Conservation (phyloP, 2,329 filamentous ascomycete species). For the Ampelomyces quisqualis region DNA sequence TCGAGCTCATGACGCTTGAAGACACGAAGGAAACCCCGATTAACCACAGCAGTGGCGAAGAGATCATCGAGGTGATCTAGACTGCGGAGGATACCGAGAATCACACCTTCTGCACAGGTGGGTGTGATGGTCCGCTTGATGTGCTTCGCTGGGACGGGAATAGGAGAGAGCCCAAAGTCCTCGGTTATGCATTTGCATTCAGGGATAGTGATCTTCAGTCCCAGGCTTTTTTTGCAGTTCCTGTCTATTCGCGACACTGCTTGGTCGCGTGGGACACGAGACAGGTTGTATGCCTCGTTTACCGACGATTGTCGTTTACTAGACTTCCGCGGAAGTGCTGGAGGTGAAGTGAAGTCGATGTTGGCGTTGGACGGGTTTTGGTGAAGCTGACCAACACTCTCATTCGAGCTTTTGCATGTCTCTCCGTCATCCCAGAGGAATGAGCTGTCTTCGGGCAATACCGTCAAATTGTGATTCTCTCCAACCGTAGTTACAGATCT, state of each 20-base stretch:
- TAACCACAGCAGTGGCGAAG: constrained; percentile 56
- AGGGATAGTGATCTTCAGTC: constrained; percentile 30
- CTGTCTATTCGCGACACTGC: constrained; percentile 34
- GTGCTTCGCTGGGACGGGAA: constrained; percentile 17
- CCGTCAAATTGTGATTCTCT: constrained; percentile 20
- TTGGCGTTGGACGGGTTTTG: constrained; percentile 14
- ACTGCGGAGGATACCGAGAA: constrained; percentile 54
- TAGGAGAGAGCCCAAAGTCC: constrained; percentile 23
- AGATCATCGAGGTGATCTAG: constrained; percentile 56
- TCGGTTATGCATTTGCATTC: constrained; percentile 22
- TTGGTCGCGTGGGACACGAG: constrained; percentile 30
- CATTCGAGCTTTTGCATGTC: no score
- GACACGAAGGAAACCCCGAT: constrained; percentile 57
- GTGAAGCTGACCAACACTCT: constrained; percentile 8
- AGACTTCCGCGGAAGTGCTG: constrained; percentile 45
- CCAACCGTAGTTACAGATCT: constrained; percentile 45
- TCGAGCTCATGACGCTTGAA: constrained; percentile 60
- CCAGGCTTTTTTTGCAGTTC: constrained; percentile 16
- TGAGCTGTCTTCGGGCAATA: no score
- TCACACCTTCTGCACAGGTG: constrained; percentile 51
- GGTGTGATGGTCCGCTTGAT: constrained; percentile 43
- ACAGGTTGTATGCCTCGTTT: constrained; percentile 21
- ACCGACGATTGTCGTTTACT: constrained; percentile 43
- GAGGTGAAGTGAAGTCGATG: constrained; percentile 21
- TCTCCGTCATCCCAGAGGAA: no score